phyloP scores from a whole-genome alignment of 192 early-diverging fungal genomes.

The Backusella australiensis region DNA sequence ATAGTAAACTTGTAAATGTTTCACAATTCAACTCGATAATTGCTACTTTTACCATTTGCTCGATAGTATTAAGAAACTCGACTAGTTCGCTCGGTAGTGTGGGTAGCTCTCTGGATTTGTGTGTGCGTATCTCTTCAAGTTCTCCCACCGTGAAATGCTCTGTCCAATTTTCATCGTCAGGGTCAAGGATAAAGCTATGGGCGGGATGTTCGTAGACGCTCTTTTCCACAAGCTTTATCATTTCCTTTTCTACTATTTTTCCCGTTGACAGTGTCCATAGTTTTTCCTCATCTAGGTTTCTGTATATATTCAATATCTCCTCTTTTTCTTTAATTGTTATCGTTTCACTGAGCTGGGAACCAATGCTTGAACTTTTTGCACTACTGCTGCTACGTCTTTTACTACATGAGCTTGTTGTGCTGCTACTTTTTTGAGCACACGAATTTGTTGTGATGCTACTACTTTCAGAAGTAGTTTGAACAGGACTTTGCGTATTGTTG shows the following conservation, averaged over 20 bases:
- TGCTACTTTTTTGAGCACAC: too few relatives aligned
- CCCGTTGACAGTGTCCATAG: neutral
- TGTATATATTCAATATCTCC: neutral
- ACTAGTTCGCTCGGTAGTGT: neutral
- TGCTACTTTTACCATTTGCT: neutral
- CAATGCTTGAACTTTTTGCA: neutral
- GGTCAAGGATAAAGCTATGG: neutral
- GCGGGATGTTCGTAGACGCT: neutral
- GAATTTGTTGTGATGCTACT: too few relatives aligned
- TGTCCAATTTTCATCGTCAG: neutral
- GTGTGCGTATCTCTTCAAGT: neutral
- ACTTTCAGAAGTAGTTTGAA: too few relatives aligned
- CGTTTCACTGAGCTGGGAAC: neutral
- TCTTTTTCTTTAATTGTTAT: neutral
- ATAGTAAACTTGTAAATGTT: neutral
- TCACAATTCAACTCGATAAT: neutral
- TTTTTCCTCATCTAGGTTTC: neutral
- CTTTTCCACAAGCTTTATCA: neutral
- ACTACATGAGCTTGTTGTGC: neutral
- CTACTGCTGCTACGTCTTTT: neutral
- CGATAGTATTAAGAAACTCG: too few relatives aligned
- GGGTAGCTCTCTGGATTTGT: neutral
- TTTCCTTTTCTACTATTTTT: neutral
- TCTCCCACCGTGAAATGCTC: neutral
- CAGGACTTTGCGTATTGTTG: too few relatives aligned